Percentiles rank a stretch among this genome's conserved stretches.
Evolutionary conservation across 805 yeast species (phyloP).

Genomic region (Naumovozyma baii): DNA sequence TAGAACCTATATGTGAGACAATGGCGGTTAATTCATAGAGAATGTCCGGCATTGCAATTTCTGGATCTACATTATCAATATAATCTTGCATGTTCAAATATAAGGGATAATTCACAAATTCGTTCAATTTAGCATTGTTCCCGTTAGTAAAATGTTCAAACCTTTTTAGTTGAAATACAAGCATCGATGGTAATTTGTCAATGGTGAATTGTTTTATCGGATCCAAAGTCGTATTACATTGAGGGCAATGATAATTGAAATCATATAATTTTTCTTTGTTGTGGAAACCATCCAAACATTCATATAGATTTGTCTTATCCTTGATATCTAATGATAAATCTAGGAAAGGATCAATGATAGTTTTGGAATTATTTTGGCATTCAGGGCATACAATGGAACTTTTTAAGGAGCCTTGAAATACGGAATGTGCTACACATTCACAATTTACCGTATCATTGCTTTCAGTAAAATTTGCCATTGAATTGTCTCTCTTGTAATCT

Average conservation of each 20-base stretch:
- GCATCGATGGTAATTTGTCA: slow-evolving; percentile 61
- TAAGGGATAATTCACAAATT: slow-evolving; percentile 62
- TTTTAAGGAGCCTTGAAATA: slow-evolving; percentile 76
- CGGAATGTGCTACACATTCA: slow-evolving; percentile 69
- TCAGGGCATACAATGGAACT: slow-evolving; percentile 67
- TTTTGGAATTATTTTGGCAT: slow-evolving; percentile 52
- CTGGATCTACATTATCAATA: slow-evolving; percentile 14
- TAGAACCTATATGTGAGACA: slow-evolving; percentile 84
- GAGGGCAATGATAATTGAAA: slow-evolving; percentile 57
- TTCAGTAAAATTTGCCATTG: slow-evolving; percentile 6
- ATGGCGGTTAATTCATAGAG: slow-evolving; percentile 79
- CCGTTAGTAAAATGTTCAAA: slow-evolving; percentile 36
- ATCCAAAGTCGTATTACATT: slow-evolving; percentile 51
- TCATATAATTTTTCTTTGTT: slow-evolving; percentile 62
- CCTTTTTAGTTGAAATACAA: slow-evolving; percentile 77
- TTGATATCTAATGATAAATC: slow-evolving; percentile 77
- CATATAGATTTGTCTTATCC: slow-evolving; percentile 37
- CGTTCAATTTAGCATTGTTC: slow-evolving; percentile 59
- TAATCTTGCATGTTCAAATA: slow-evolving; percentile 65
- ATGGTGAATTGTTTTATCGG: slow-evolving; percentile 68
- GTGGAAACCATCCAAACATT: slow-evolving; percentile 72
- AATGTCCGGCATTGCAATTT: slow-evolving; percentile 28
- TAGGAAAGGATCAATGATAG: slow-evolving; percentile 77
- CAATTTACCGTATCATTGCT: slow-evolving; percentile 33
- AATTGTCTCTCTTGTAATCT: slow-evolving; percentile 21